Evolutionary conservation across 108 stramenopile genomes (phyloP).

Genomic region (Pseudonitzschia multistriata): DNA sequence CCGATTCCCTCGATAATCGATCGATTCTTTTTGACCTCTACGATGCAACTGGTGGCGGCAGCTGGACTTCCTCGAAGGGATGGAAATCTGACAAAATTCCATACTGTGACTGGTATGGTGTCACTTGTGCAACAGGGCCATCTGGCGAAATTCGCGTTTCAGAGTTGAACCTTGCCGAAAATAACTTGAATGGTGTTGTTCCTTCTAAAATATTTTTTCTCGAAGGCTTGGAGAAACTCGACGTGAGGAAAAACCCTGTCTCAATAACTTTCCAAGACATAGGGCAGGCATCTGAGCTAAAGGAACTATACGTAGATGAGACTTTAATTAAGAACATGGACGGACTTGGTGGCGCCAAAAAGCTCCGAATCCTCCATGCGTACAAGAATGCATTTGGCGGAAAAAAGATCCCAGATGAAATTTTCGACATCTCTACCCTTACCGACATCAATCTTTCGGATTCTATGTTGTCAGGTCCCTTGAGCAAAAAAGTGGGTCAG

Average conservation of each 20-base stretch:
- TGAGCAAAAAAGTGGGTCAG: constrained; percentile 52
- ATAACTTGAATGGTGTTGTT: constrained; percentile 54
- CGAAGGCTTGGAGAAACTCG: constrained; percentile 50
- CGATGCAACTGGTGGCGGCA: constrained; percentile 49
- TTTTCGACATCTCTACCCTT: constrained; percentile 44
- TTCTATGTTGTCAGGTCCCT: constrained; percentile 53
- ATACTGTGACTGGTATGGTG: constrained; percentile 76
- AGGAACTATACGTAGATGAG: constrained; percentile 53
- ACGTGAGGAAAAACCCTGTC: constrained; percentile 66
- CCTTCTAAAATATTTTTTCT: constrained; percentile 65
- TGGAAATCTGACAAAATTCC: constrained; percentile 46
- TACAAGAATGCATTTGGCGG: constrained; percentile 53
- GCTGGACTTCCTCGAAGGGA: constrained; percentile 55
- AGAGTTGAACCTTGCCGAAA: constrained; percentile 46
- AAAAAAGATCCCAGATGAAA: constrained; percentile 55
- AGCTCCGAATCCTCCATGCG: constrained; percentile 46
- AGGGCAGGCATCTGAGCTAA: constrained; percentile 44
- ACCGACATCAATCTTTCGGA: constrained; percentile 47
- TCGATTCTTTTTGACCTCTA: constrained; percentile 53
- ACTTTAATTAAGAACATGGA: constrained; percentile 49
- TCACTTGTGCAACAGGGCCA: constrained; percentile 44
- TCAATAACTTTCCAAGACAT: constrained; percentile 62
- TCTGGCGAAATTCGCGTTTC: constrained; percentile 30
- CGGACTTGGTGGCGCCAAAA: constrained; percentile 58
- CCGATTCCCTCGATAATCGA: constrained; percentile 33